Conservation (phyloP, 495 filamentous ascomycete species). For the Penicillium angulare region DNA sequence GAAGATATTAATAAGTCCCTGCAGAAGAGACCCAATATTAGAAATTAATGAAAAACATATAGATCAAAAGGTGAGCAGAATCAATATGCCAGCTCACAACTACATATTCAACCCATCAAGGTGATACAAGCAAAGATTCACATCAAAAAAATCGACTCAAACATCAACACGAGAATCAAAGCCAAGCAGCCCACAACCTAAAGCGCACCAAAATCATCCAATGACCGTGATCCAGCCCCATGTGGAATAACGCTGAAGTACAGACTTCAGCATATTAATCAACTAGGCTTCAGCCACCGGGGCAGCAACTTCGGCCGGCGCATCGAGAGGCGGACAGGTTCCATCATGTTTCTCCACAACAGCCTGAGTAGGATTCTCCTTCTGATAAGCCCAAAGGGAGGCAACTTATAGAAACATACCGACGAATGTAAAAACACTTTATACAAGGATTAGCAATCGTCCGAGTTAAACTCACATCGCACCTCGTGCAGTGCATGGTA, state of each 20-base stretch:
- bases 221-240: too few species aligned
- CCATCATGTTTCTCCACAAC: constrained; percentile 26
- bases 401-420: constrained; percentile 53
- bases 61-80: too few species aligned
- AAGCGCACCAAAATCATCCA: too few species aligned
- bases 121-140: too few species aligned
- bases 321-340: constrained; percentile 28
- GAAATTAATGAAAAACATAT: too few species aligned
- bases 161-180: too few species aligned
- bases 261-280: background rate
- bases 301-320: constrained; percentile 21
- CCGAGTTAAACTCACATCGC: too few species aligned
- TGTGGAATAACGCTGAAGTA: background rate
- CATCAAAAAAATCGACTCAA: too few species aligned
- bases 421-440: constrained; percentile 47
- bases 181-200: too few species aligned
- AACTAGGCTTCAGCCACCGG: background rate
- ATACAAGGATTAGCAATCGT: background rate
- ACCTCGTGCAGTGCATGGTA: background rate
- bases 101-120: background rate
- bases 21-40: too few species aligned
- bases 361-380: constrained; percentile 15
- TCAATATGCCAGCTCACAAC: too few species aligned
- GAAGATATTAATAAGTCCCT: too few species aligned
- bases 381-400: constrained; percentile 46